Conservation (phyloP, 1,284 basidiomycete genomes). For the Erythrobasidium hasegawianum region DNA sequence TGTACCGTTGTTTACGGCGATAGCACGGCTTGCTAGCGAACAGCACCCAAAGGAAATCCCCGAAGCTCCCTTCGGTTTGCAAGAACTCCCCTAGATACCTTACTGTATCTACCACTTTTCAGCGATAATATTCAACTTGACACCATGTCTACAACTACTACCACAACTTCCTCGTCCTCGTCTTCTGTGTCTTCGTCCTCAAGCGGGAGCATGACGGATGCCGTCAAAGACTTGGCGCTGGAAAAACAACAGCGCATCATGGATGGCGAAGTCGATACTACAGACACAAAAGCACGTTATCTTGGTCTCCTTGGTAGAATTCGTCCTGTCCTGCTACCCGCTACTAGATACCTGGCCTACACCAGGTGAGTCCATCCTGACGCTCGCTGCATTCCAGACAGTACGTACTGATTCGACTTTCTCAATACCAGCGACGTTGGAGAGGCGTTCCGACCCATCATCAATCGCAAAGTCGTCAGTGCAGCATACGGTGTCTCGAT, state of each 20-base stretch:
- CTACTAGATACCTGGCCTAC: constrained; percentile 39
- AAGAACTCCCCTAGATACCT: no score
- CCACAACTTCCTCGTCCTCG: no score
- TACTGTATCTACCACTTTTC: no score
- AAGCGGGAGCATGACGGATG: constrained; percentile 1
- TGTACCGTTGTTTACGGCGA: no score
- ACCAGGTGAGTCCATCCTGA: constrained; percentile 21
- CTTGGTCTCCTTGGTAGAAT: constrained; percentile 35
- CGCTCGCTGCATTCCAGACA: no score
- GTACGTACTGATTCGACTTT: no score
- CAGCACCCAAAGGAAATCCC: no score
- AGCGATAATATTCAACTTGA: no score
- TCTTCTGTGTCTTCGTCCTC: background rate
- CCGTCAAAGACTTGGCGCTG: constrained; percentile 7
- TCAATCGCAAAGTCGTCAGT: constrained; percentile 70
- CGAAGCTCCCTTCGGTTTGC: no score
- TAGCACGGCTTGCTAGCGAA: no score
- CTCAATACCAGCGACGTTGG: constrained; percentile 89
- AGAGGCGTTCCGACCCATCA: constrained; percentile 85
- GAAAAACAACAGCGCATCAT: background rate
- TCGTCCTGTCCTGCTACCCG: constrained; percentile 38
- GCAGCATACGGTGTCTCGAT: constrained; percentile 61
- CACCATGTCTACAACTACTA: no score
- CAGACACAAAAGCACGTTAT: constrained; percentile 38
- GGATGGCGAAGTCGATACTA: constrained; percentile 34